Evolutionary conservation across 2,329 filamentous ascomycete genomes (phyloP).

Genomic region (Fusarium sp.): DNA sequence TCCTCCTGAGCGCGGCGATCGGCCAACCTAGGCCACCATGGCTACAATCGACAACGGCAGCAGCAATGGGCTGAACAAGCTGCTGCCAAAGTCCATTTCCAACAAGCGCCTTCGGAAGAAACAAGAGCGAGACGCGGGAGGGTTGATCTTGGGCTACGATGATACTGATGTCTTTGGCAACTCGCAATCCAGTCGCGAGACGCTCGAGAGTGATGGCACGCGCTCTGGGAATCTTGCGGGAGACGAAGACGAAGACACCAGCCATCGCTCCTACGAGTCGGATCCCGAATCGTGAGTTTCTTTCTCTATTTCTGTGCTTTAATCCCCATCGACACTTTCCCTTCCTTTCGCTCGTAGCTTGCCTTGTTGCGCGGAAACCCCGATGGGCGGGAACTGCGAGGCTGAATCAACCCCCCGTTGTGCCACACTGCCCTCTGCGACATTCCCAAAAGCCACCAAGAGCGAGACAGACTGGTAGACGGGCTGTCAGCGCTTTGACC

Average conservation of each 20-base stretch:
- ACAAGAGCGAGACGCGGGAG: constrained; percentile 54
- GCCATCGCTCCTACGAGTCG: constrained; percentile 51
- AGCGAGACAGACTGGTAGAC: constrained; percentile 15
- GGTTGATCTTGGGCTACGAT: constrained; percentile 40
- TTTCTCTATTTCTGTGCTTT: constrained; percentile 7
- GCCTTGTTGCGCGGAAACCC: constrained; percentile 26
- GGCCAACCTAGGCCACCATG: constrained; percentile 8
- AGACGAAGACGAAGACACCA: constrained; percentile 49
- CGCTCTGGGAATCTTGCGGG: constrained; percentile 48
- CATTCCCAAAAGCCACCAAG: constrained; percentile 30
- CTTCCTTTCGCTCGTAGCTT: neutral
- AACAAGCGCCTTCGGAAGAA: constrained; percentile 63
- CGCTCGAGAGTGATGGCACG: constrained; percentile 51
- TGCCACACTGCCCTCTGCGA: constrained; percentile 32
- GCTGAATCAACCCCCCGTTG: constrained; percentile 19
- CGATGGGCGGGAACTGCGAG: constrained; percentile 18
- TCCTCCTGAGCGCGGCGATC: neutral
- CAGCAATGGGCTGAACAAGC: constrained; percentile 59
- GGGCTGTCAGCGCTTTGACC: neutral
- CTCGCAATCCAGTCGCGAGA: constrained; percentile 55
- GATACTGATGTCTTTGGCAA: constrained; percentile 46
- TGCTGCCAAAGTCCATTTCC: constrained; percentile 64
- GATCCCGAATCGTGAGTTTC: constrained; percentile 49
- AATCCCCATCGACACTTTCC: neutral
- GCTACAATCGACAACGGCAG: constrained; percentile 42